Evolutionary conservation across 164 flowering plant genomes (phyloP).

Genomic region (Vitis cinerea): DNA sequence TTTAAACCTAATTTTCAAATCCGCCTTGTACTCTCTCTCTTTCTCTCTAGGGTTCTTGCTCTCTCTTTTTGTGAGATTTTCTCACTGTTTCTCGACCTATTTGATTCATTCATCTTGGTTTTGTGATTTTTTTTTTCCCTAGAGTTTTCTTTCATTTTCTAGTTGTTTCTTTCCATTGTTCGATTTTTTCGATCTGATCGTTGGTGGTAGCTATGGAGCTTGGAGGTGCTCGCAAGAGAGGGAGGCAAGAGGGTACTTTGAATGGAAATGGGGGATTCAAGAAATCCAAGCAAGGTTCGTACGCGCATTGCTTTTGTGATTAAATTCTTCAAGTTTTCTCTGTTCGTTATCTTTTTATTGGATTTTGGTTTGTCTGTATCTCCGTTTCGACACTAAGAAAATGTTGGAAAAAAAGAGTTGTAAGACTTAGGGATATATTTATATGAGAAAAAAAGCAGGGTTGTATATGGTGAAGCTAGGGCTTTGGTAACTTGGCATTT

Average conservation of each 20-base stretch:
- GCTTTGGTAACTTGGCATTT: not conserved
- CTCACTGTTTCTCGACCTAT: not conserved
- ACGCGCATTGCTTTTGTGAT: not conserved
- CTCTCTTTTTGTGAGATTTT: not conserved
- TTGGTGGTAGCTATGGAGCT: conserved; percentile 28
- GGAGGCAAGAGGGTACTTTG: conserved; percentile 34
- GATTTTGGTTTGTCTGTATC: not conserved
- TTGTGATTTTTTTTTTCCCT: not conserved
- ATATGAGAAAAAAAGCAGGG: no score
- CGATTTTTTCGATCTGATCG: not conserved
- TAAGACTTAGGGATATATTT: no score
- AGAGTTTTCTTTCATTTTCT: conserved; percentile 9
- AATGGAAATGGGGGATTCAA: conserved; percentile 57
- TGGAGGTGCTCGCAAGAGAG: conserved; percentile 44
- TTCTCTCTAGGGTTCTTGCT: not conserved
- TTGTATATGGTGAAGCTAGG: no score
- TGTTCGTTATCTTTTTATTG: not conserved
- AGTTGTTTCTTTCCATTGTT: not conserved
- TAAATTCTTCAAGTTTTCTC: not conserved
- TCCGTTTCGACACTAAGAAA: not conserved
- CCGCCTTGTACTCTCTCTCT: not conserved
- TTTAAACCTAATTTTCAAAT: conserved; percentile 14
- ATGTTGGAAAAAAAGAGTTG: no score
- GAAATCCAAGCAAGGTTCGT: conserved; percentile 43
- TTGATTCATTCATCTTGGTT: not conserved